Percentiles rank a stretch among this genome's conserved stretches.
Evolutionary conservation across 2,329 filamentous ascomycete genomes (phyloP).

Genomic region (Penicillium occitanis): DNA sequence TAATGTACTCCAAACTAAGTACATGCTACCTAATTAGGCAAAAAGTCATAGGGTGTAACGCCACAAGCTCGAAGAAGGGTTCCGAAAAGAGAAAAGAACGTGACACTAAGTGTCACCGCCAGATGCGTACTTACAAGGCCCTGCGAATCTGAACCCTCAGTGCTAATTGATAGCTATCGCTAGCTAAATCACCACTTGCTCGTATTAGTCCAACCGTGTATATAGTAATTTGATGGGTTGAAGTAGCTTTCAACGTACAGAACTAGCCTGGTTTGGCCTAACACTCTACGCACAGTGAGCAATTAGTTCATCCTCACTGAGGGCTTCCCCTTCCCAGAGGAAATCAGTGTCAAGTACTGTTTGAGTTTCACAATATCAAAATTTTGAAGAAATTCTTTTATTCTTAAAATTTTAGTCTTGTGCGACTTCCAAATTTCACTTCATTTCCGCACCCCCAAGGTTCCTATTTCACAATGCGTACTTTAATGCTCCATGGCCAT

Average conservation of each 20-base stretch:
- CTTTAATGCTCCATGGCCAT: constrained; percentile 40
- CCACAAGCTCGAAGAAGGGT: not conserved
- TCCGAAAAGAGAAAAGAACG: not conserved
- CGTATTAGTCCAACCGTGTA: not conserved
- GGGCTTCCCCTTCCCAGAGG: not conserved
- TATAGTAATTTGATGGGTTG: not conserved
- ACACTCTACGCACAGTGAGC: not conserved
- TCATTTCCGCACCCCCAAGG: not conserved
- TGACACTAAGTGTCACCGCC: not conserved
- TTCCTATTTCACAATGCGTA: constrained; percentile 26
- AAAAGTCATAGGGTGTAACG: not conserved
- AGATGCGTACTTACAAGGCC: not conserved
- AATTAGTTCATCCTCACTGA: not conserved
- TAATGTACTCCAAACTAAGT: not conserved
- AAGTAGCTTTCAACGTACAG: not conserved
- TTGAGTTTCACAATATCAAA: not conserved
- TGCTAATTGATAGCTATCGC: not conserved
- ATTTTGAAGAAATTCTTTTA: not conserved
- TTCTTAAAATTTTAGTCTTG: not conserved
- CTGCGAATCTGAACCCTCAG: not conserved
- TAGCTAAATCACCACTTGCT: not conserved
- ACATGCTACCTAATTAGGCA: constrained; percentile 1
- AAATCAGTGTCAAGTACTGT: not conserved
- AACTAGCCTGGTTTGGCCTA: not conserved
- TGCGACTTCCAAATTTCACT: not conserved